These are phyloP conservation scores for Elsinoe necatrix DNA, from an alignment of 2,329 filamentous ascomycete genomes.

Conservation along the genomic window DNA sequence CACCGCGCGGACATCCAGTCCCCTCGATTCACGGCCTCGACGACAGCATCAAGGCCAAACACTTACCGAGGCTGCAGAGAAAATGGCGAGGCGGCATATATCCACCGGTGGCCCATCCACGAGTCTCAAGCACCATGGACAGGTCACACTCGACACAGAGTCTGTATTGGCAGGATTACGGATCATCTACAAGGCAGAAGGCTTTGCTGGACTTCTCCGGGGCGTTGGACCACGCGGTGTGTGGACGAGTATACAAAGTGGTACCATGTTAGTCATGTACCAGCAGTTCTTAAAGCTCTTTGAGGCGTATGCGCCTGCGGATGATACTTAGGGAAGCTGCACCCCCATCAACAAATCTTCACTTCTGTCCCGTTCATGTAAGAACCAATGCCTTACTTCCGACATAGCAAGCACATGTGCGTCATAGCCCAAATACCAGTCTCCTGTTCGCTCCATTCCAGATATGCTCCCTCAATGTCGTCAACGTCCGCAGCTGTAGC, in stretches of 20 bases:
- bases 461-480: neutral
- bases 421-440: neutral
- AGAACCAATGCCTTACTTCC: neutral
- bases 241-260: conserved; percentile 96
- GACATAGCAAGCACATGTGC: neutral
- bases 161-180: conserved; percentile 76
- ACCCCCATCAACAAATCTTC: neutral
- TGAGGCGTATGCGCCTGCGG: conserved; percentile 45
- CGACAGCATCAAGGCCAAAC: neutral
- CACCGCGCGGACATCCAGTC: neutral
- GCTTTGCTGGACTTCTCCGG: conserved; percentile 81
- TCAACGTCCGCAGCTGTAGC: neutral
- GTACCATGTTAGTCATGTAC: conserved; percentile 93
- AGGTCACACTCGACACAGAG: conserved; percentile 75
- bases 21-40: neutral
- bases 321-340: conserved; percentile 16
- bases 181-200: conserved; percentile 85
- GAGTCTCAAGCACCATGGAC: conserved; percentile 67
- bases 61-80: conserved; percentile 12
- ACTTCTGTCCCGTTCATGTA: neutral
- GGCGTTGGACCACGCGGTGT: conserved; percentile 87
- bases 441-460: neutral
- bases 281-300: conserved; percentile 76
- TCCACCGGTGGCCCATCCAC: conserved; percentile 87
- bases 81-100: conserved; percentile 54